These are phyloP conservation scores for Gaertneriomyces semiglobifer DNA, from an alignment of 192 early-diverging fungal species.

Conservation along the genomic window DNA sequence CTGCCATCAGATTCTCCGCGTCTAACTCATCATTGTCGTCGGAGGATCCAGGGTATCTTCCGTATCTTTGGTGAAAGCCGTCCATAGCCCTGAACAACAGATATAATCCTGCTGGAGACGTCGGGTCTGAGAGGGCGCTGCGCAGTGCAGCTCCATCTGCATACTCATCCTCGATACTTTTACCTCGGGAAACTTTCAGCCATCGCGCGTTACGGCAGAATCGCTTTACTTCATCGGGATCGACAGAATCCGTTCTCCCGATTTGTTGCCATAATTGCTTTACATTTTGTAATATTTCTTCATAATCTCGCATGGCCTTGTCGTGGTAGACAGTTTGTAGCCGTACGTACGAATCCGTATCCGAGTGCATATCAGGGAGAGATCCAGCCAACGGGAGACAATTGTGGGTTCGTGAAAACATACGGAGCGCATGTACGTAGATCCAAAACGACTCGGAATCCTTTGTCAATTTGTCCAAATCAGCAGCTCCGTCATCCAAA, in stretches of 20 bases:
- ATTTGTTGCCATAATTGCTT: too few species aligned
- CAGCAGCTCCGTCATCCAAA: neutral
- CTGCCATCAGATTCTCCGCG: neutral
- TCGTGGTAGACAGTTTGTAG: conserved; percentile 64
- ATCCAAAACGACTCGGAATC: too few species aligned
- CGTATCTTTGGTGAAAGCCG: conserved; percentile 52
- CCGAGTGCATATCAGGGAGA: conserved; percentile 97
- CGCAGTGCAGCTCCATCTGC: conserved; percentile 10
- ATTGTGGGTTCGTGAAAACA: too few species aligned
- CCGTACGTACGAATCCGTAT: conserved; percentile 79
- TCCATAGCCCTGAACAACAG: conserved; percentile 66
- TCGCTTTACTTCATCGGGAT: conserved; percentile 16
- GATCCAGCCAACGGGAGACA: conserved; percentile 77
- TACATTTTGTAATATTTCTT: too few species aligned
- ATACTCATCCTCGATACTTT: conserved; percentile 57
- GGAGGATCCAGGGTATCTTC: conserved; percentile 59
- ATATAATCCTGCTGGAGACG: conserved; percentile 59
- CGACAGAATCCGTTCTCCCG: conserved; percentile 52
- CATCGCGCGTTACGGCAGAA: conserved; percentile 81
- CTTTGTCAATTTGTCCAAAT: too few species aligned
- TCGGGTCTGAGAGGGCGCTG: conserved; percentile 52
- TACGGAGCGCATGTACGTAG: too few species aligned
- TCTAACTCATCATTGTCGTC: neutral
- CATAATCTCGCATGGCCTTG: too few species aligned
- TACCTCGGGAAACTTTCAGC: conserved; percentile 67